Evolutionary conservation across 2,329 filamentous ascomycete species (phyloP), one percentile per base, ranked within the genome.

Genomic region (Alternaria arborescens): DNA sequence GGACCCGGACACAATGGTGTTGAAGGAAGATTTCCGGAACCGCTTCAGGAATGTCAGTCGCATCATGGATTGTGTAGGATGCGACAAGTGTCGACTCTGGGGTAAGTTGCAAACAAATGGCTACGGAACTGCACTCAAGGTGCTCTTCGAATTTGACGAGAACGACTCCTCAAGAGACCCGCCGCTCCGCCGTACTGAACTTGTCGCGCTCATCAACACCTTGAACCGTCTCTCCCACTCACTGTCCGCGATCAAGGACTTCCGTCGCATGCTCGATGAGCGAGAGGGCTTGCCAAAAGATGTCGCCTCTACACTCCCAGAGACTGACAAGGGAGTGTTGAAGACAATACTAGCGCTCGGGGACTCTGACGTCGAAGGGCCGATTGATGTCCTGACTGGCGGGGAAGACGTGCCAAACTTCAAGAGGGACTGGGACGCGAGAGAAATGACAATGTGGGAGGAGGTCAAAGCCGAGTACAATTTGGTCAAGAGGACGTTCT

Each of bases 71-170:
- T 99, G 95, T 70, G 94, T 98, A 20, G 95, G 95, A 44, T 99
- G 95, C 79, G 95, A 99, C 82, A 99, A 99, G 82, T 99, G 95
- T 81, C 89, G 95, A 8, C 88, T 99, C 3, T 99, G 95, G 95
- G 95, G 95, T 50, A 99, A 99, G 81, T 82, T 99, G 38, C 95
- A 99, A 81, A 97, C 93, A 0, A 91, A 92, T 12, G 95, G 95
- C 3, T 98, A 97, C 76, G 95, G 95, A 51, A 93, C 95, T 0
- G 95, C 95, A 0, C 83, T 99, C 64, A 99, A 99, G 81, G 90
- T 99, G 5, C 85, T 99, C 1, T 99, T 99, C 72, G 95, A 99
- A 78, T 95, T 93, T 65, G 93, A 97, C 67, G 85, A 89, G 65
- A 86, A 82, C 7, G 85, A 88, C 70, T 84, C 82, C 28, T 83